Base-by-base conservation (phyloP, 768 basidiomycete species). In the Collybia sordida region DNA sequence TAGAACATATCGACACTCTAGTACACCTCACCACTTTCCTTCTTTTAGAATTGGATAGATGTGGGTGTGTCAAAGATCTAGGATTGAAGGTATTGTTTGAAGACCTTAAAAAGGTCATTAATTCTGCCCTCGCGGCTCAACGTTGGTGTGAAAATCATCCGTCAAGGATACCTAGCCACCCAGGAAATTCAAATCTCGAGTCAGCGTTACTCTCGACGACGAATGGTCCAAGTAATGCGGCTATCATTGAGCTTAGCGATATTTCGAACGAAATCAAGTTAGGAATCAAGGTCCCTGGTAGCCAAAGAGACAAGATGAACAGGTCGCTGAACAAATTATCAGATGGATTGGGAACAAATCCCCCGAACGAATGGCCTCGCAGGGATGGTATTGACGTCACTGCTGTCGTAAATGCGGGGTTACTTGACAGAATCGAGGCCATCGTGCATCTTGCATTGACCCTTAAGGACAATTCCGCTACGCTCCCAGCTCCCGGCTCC, bases 231-330 rank as follows among this genome's bases (percentile, higher is more conserved):
- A 52, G 61, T 41, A 43, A 49, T 24, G 63, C 63, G 17, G 53
- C 64, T 38, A 47, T 65, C 21, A 42, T 66, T 15, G 58, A 58
- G 21, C 49, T 66, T 14, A 58, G 64, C 23, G 47, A 55, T n/a
- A 56, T 68, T 17, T 47, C 64, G 17, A 38, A 50, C 11, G 25
- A 39, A 4, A 49, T 64, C n/a, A 61, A 61, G 23, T 47, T 66
- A 27, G 48, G 47, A 22, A 47, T 27, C 3, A 50, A 57, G 27
- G 55, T 53, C 15, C 38, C 57, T 14, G 51, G 50, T 2, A 31
- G 31, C 31, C 3, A 2, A 11, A 31, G 4, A 31, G 3, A 31
- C 6, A 12, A 31, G 3, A 17, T 57, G 17, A 53, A 52, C 43
- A 43, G 28, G n/a, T 42, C 54, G 2, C 52, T 67, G 18, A 59